These are phyloP conservation scores for Penicillium brevicompactum DNA, from an alignment of 2,329 filamentous ascomycete species.

Conservation along the genomic window DNA sequence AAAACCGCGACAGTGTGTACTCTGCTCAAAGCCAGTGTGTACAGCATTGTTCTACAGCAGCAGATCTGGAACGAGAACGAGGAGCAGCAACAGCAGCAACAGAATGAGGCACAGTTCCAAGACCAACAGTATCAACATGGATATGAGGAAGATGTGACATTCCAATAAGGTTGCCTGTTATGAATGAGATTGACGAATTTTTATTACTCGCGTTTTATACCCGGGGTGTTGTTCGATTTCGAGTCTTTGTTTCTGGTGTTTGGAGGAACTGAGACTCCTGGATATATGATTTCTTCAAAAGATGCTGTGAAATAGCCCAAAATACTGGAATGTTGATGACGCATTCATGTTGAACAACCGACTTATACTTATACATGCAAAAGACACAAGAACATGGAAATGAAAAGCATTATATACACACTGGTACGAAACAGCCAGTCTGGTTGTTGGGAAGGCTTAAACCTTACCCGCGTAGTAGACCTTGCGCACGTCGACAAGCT, in stretches of 20 bases:
- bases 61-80: slow-evolving; percentile 73
- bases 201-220: slow-evolving; percentile 13
- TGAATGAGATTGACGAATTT: slow-evolving; percentile 10
- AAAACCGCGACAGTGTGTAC: slow-evolving; percentile 96
- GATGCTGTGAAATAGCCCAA: slow-evolving; percentile 6
- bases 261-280: background rate
- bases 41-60: slow-evolving; percentile 97
- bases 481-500: slow-evolving; percentile 92
- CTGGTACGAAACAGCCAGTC: slow-evolving; percentile 17
- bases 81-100: slow-evolving; percentile 34
- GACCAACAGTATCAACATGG: slow-evolving; percentile 22
- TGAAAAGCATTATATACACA: slow-evolving; percentile 28
- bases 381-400: slow-evolving; percentile 23
- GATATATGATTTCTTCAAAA: slow-evolving; percentile 16
- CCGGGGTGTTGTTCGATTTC: slow-evolving; percentile 8
- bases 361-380: slow-evolving; percentile 36
- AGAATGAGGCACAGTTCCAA: slow-evolving; percentile 24
- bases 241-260: background rate
- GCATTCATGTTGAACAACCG: slow-evolving; percentile 21
- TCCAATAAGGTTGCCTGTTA: slow-evolving; percentile 14
- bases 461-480: slow-evolving; percentile 90
- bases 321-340: slow-evolving; percentile 14
- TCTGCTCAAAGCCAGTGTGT: slow-evolving; percentile 94
- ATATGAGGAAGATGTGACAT: slow-evolving; percentile 30
- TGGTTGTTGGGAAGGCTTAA: slow-evolving; percentile 38